Evolutionary conservation across 352 stramenopile species (phyloP), one percentile per base, ranked within the genome.

Genomic region (Phytophthora podocarpi): DNA sequence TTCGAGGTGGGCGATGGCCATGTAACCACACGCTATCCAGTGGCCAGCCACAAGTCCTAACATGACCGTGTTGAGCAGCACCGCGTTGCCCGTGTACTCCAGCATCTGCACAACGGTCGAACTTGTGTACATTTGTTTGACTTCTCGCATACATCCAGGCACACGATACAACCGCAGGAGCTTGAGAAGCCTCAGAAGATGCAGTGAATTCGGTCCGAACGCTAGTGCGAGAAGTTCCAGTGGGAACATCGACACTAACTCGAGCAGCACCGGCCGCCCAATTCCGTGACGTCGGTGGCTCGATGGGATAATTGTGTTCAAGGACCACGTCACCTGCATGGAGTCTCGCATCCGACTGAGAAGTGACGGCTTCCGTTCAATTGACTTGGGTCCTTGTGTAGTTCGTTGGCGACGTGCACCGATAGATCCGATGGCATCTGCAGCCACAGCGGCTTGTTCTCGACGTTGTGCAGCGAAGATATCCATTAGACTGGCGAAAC

Each of bases 1-100:
- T 47, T 93, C 70, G 16, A 87, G 37, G 45, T 93, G 77, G 1
- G 82, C 82, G 5, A 91, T 56, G 2, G 76, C 21, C 74, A 93
- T 82, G 63, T 93, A 93, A 0, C 58, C 64, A 41, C 82, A 91
- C 5, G 80, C 82, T 21, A 86, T 69, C 69, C 68, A 85, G 35
- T 91, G 82, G 18, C 74, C 77, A 36, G 78, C 52, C 1, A 53
- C 74, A 18, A 93, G 49, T 5, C 84, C 81, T 2, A 69, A 36
- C 16, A 70, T 30, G 28, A 89, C 62, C 0, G 80, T 82, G 24
- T 81, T 79, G 26, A 86, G 55, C 2, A 90, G 53, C 20, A 90
- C 41, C 8, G 75, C 52, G 20, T 89, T 89, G 3, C 72, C 78
- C 4, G 78, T 87, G 40, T 82, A 81, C 35, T 87, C 78, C 2